These are phyloP conservation scores for Sporothrix protearum DNA, from an alignment of 2,329 filamentous ascomycete genomes.

Conservation along the genomic window DNA sequence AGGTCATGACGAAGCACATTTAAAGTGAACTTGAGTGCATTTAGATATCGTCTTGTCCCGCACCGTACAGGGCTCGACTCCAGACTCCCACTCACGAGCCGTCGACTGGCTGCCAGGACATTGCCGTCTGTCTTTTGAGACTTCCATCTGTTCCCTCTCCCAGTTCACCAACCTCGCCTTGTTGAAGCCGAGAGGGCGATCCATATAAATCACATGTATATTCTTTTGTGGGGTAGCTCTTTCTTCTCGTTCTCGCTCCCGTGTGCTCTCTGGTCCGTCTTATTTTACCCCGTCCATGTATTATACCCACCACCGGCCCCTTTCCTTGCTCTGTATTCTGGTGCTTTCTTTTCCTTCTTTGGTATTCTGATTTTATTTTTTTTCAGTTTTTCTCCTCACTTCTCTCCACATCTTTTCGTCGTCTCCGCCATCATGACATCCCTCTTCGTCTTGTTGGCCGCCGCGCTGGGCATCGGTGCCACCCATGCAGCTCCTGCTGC, in stretches of 20 bases:
- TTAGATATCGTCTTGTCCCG: not conserved
- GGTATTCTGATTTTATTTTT: not conserved
- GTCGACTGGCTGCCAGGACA: not conserved
- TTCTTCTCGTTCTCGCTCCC: not conserved
- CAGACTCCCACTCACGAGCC: not conserved
- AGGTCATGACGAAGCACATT: not conserved
- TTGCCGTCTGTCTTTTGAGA: not conserved
- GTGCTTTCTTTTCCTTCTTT: not conserved
- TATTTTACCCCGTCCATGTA: not conserved
- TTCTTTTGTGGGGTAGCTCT: slow-evolving; percentile 6
- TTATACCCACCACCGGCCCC: slow-evolving; percentile 14
- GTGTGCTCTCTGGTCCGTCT: not conserved
- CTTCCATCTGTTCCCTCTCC: not conserved
- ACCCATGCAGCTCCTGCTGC: not conserved
- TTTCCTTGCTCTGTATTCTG: not conserved
- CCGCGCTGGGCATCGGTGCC: not conserved
- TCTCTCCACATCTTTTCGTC: not conserved
- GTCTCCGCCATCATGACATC: not conserved
- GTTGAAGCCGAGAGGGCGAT: not conserved
- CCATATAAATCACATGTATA: slow-evolving; percentile 6
- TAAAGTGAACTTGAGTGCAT: slow-evolving; percentile 4
- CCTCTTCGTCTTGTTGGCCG: not conserved
- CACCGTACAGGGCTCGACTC: no score
- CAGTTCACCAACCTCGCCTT: not conserved
- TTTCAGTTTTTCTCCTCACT: not conserved